Evolutionary conservation across 169 alveolate genomes (phyloP).

Genomic region (Fabrea salina): DNA sequence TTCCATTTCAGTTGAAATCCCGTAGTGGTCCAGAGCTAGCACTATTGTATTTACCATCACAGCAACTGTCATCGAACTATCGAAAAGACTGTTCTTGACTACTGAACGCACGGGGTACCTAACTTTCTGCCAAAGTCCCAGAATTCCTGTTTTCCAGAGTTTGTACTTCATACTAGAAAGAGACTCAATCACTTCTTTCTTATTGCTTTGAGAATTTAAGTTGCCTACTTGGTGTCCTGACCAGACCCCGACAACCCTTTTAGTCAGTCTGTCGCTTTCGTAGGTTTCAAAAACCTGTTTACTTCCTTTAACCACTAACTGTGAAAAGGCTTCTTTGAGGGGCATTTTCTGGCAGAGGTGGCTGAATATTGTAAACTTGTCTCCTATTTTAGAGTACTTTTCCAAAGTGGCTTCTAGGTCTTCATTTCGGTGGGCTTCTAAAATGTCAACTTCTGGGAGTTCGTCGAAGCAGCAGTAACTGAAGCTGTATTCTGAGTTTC

Average conservation of each 20-base stretch:
- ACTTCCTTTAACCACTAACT: not conserved
- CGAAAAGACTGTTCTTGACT: slow-evolving; percentile 4
- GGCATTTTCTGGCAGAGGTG: not conserved
- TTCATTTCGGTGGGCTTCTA: not conserved
- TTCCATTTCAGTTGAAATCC: slow-evolving; percentile 25
- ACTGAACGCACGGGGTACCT: not conserved
- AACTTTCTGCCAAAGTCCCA: not conserved
- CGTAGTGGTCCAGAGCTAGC: slow-evolving; percentile 49
- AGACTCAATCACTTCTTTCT: not conserved
- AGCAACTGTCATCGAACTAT: slow-evolving; percentile 13
- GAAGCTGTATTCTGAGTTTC: not conserved
- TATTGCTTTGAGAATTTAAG: not conserved
- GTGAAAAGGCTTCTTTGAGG: not conserved
- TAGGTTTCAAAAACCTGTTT: not conserved
- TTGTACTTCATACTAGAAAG: not conserved
- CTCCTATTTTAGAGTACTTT: not conserved
- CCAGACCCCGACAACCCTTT: not conserved
- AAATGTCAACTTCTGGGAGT: not conserved
- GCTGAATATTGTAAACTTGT: not conserved
- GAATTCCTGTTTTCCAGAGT: not conserved
- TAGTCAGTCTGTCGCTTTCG: not conserved
- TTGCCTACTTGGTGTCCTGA: not conserved
- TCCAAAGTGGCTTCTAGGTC: not conserved
- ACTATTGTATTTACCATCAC: slow-evolving; percentile 46
- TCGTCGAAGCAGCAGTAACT: not conserved